phyloP scores from a whole-genome alignment of 2,329 filamentous ascomycete species.

The Cladosporium cucumerinum region DNA sequence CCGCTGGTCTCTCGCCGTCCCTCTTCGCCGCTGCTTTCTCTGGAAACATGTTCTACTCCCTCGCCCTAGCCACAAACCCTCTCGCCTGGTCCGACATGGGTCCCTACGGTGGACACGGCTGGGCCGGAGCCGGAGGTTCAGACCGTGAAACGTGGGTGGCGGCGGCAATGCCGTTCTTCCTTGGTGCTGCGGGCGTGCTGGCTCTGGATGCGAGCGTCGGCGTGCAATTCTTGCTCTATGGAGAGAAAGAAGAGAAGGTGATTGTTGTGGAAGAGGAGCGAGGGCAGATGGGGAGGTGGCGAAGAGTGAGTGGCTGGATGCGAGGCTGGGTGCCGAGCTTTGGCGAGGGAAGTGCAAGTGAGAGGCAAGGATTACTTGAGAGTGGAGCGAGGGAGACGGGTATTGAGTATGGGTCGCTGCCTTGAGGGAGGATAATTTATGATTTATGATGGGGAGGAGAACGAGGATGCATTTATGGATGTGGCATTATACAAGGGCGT shows the following conservation, averaged over 20 bases:
- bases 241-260: slow-evolving; percentile 43
- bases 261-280: slow-evolving; percentile 45
- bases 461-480: neutral
- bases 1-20: slow-evolving; percentile 59
- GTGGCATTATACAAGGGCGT: neutral
- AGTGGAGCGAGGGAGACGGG: neutral
- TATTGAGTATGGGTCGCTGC: slow-evolving; percentile 4
- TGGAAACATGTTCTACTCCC: slow-evolving; percentile 65
- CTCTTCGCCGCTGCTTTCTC: slow-evolving; percentile 66
- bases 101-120: slow-evolving; percentile 54
- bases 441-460: neutral
- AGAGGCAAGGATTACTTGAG: slow-evolving; percentile 12
- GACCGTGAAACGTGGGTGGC: slow-evolving; percentile 55
- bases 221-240: slow-evolving; percentile 60
- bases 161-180: slow-evolving; percentile 60
- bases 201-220: slow-evolving; percentile 61
- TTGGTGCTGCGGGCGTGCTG: slow-evolving; percentile 63
- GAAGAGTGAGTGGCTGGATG: slow-evolving; percentile 62
- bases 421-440: neutral
- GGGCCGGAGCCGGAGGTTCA: slow-evolving; percentile 57
- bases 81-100: slow-evolving; percentile 58
- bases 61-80: slow-evolving; percentile 61
- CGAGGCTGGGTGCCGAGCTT: slow-evolving; percentile 60
- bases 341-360: slow-evolving; percentile 32
- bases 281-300: slow-evolving; percentile 48